Conservation (phyloP, 306 rosid species). For the Biancaea sappan region DNA sequence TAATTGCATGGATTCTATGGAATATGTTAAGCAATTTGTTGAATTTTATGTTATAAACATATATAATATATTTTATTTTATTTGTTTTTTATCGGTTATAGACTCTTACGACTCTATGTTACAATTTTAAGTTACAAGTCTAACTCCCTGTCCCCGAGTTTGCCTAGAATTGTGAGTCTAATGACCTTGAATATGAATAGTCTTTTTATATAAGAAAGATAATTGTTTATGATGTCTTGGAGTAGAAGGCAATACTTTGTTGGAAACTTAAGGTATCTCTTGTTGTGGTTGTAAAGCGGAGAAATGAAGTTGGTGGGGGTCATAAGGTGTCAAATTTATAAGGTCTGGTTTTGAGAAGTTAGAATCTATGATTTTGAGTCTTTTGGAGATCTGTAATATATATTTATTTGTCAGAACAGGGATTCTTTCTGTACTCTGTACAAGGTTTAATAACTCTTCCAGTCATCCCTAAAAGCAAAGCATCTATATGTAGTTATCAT, state of each 20-base stretch:
- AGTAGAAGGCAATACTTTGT: background rate
- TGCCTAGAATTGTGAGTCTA: too few relatives aligned
- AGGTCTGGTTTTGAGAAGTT: background rate
- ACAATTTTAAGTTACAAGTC: too few relatives aligned
- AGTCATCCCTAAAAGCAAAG: background rate
- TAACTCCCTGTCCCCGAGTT: too few relatives aligned
- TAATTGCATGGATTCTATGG: too few relatives aligned
- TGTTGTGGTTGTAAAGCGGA: background rate
- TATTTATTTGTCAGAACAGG: background rate
- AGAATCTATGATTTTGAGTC: background rate
- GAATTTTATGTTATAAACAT: too few relatives aligned
- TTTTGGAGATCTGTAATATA: background rate
- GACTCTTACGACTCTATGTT: too few relatives aligned
- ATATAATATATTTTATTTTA: too few relatives aligned
- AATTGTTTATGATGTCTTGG: background rate
- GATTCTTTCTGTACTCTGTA: background rate
- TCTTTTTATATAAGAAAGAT: background rate
- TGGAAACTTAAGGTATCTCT: background rate
- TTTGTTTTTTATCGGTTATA: too few relatives aligned
- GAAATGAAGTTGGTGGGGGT: background rate
- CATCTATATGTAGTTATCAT: background rate
- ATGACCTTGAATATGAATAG: background rate
- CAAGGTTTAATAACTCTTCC: background rate
- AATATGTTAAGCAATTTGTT: too few relatives aligned
- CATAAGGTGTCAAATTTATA: background rate